phyloP scores from a whole-genome alignment of 805 yeast genomes.

The Wickerhamomyces bisporus region DNA sequence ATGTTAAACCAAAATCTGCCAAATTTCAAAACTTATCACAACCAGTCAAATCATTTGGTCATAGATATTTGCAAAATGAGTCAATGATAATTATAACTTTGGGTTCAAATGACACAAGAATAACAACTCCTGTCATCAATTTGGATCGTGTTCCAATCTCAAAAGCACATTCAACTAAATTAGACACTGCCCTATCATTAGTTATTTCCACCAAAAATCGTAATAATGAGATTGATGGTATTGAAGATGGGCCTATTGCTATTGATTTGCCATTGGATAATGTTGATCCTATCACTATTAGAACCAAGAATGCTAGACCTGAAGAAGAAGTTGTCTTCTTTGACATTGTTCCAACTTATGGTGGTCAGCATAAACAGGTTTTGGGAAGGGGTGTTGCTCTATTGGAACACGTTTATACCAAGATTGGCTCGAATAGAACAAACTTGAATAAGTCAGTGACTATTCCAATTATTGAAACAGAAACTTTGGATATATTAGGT shows the following conservation, averaged over 20 bases:
- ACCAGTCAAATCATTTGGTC: conserved; percentile 83
- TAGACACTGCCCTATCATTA: conserved; percentile 83
- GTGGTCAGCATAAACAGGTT: conserved; percentile 40
- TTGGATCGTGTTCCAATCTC: conserved; percentile 72
- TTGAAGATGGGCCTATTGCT: conserved; percentile 56
- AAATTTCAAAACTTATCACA: conserved; percentile 21
- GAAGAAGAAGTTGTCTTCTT: conserved; percentile 59
- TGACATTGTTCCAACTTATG: conserved; percentile 88
- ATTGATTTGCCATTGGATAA: conserved; percentile 83
- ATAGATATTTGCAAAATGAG: conserved; percentile 62
- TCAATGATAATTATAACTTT: conserved; percentile 74
- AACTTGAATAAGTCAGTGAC: conserved; percentile 63
- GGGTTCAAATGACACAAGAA: conserved; percentile 80
- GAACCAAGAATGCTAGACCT: conserved; percentile 43
- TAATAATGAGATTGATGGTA: conserved; percentile 14
- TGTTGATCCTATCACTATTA: conserved; percentile 68
- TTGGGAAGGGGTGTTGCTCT: conserved; percentile 84
- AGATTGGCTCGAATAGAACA: conserved; percentile 62
- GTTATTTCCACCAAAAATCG: conserved; percentile 40
- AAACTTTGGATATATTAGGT: conserved; percentile 72
- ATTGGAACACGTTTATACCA: conserved; percentile 53
- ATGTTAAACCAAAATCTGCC: conserved; percentile 16
- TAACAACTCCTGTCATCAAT: conserved; percentile 51
- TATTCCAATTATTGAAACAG: conserved; percentile 70
- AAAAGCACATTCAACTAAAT: conserved; percentile 71